Conservation (phyloP, 805 yeast species). For the Saccharomyces jurei region DNA sequence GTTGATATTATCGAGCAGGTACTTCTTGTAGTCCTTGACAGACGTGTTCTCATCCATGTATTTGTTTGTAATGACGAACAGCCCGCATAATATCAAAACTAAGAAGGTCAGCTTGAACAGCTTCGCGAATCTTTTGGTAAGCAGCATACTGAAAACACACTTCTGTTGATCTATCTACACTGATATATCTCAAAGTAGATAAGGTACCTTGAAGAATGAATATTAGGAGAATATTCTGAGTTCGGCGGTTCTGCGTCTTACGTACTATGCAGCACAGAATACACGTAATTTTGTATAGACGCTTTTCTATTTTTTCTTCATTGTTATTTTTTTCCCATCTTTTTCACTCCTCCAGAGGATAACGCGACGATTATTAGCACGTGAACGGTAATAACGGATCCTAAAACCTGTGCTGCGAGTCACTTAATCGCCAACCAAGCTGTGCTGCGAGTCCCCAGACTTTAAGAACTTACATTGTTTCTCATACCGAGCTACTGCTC, state of each 20-base stretch:
- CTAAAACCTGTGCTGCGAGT: not conserved
- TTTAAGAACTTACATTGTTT: not conserved
- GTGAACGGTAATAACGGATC: not conserved
- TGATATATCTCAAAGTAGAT: not conserved
- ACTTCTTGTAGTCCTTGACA: constrained; percentile 12
- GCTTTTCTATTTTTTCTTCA: not conserved
- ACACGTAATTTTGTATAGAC: not conserved
- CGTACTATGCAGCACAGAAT: not conserved
- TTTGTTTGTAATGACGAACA: constrained; percentile 8
- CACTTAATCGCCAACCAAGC: not conserved
- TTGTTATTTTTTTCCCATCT: not conserved
- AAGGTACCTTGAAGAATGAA: not conserved
- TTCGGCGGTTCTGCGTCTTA: not conserved
- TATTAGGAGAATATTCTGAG: not conserved
- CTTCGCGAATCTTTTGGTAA: constrained; percentile 1
- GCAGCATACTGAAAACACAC: not conserved
- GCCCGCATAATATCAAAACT: constrained; percentile 5
- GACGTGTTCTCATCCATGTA: constrained; percentile 12
- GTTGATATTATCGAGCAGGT: constrained; percentile 10
- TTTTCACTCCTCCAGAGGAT: not conserved
- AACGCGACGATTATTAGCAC: not conserved
- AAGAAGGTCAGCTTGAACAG: constrained; percentile 10
- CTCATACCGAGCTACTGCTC: not conserved
- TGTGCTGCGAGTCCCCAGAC: not conserved
- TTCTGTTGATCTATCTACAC: not conserved